Evolutionary conservation across 179 eudicot species (phyloP).

Genomic region (Amaranthus tricolor): DNA sequence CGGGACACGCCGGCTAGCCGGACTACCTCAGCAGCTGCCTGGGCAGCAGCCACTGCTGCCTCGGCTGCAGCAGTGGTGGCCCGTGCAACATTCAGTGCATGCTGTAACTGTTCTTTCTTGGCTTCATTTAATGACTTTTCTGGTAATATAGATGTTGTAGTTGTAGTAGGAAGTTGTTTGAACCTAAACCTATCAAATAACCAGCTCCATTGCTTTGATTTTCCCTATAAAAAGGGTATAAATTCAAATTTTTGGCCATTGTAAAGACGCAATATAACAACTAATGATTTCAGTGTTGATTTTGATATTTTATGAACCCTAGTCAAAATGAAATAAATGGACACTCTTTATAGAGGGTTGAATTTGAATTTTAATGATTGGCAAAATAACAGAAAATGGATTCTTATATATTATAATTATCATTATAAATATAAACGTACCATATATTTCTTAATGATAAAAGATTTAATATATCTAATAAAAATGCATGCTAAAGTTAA

Average conservation of each 20-base stretch:
- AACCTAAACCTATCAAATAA: constrained; percentile 34
- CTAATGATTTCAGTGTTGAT: no score
- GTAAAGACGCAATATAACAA: neutral
- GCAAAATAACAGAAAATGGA: no score
- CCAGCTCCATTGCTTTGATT: constrained; percentile 50
- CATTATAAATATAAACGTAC: no score
- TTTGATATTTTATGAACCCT: no score
- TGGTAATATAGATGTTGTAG: constrained; percentile 34
- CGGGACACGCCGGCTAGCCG: constrained; percentile 48
- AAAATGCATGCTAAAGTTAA: no score
- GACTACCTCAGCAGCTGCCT: constrained; percentile 86
- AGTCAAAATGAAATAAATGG: no score
- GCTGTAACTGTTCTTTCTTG: constrained; percentile 68
- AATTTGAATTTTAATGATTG: no score
- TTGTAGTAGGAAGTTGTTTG: constrained; percentile 35
- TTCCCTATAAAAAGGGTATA: constrained; percentile 23
- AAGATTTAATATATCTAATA: no score
- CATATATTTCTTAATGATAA: no score
- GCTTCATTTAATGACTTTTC: constrained; percentile 44
- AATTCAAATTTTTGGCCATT: neutral
- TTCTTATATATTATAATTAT: no score
- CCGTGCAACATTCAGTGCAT: constrained; percentile 69
- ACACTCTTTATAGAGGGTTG: no score
- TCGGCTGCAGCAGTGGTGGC: constrained; percentile 91
- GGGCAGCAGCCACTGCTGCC: constrained; percentile 88